A percentile compares a stretch with the other conserved stretches of the same genome.
Evolutionary conservation across 257 asterid genomes (phyloP).

Genomic region (Penstemon barbatus): DNA sequence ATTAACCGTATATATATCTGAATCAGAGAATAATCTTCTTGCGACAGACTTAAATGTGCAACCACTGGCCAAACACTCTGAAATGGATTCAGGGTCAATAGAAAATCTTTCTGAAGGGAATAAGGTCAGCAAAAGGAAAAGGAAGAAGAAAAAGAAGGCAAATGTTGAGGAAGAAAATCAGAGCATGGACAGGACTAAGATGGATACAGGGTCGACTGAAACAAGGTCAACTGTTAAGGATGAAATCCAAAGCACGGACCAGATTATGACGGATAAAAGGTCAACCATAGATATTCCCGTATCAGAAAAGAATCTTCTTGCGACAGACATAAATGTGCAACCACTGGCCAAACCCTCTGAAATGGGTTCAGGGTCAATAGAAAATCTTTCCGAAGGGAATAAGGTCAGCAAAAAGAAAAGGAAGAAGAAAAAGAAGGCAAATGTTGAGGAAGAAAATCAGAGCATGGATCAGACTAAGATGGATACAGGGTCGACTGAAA

Average conservation of each 20-base stretch:
- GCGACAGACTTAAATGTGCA: too few relatives aligned
- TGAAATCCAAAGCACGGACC: constrained; percentile 32
- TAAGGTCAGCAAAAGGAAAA: constrained; percentile 29
- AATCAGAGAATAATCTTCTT: too few relatives aligned
- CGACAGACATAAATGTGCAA: constrained; percentile 22
- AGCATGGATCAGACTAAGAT: constrained; percentile 1
- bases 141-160: constrained; percentile 25
- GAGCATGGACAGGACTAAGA: background rate
- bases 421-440: constrained; percentile 10
- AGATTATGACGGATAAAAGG: constrained; percentile 12
- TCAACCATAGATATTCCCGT: background rate
- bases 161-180: background rate
- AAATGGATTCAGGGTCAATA: background rate
- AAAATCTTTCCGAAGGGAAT: constrained; percentile 30
- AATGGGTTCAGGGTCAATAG: constrained; percentile 27
- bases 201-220: constrained; percentile 19
- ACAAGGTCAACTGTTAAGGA: constrained; percentile 21
- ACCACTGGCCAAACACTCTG: background rate
- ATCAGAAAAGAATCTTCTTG: constrained; percentile 24
- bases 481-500: background rate
- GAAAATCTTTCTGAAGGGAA: constrained; percentile 27
- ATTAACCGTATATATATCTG: background rate
- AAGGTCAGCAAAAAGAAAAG: constrained; percentile 24
- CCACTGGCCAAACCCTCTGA: constrained; percentile 32
- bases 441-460: background rate